A percentile compares a stretch with the other conserved stretches of the same genome.
Conservation (phyloP, 1,139 yeast genomes). For the Wickerhamomyces sp. region DNA sequence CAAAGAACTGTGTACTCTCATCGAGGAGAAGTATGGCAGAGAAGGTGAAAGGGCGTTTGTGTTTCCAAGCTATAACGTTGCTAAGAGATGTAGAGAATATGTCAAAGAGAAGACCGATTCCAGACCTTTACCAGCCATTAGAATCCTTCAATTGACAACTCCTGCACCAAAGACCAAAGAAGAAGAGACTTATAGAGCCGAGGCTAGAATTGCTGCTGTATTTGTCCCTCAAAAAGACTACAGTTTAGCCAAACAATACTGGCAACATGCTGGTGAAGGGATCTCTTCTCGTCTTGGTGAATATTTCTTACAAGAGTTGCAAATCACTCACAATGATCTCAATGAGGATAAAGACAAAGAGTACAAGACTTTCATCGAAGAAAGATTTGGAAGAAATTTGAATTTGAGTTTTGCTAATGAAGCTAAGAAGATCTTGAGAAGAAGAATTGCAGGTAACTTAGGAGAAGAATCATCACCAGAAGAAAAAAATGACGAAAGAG, state of each 20-base stretch:
- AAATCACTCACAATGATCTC: conserved; percentile 30
- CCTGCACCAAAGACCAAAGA: conserved; percentile 59
- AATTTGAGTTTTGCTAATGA: conserved; percentile 71
- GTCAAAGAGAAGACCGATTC: conserved; percentile 32
- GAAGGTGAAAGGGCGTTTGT: conserved; percentile 69
- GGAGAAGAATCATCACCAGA: conserved; percentile 37
- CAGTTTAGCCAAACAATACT: conserved; percentile 73
- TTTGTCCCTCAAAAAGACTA: conserved; percentile 57
- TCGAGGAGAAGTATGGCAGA: conserved; percentile 61
- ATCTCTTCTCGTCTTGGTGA: conserved; percentile 87
- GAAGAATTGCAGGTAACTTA: conserved; percentile 70
- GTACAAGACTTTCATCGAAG: conserved; percentile 71
- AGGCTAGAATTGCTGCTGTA: conserved; percentile 69
- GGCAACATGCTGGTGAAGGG: conserved; percentile 98
- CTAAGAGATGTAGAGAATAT: conserved; percentile 82
- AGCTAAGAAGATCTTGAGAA: conserved; percentile 69
- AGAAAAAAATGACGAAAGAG: conserved; percentile 12
- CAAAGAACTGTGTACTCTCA: conserved; percentile 50
- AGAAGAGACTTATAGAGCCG: conserved; percentile 55
- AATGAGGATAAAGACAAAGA: conserved; percentile 38
- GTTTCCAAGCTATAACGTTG: conserved; percentile 74
- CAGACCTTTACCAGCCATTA: conserved; percentile 39
- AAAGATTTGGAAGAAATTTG: conserved; percentile 84
- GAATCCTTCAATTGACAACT: conserved; percentile 78
- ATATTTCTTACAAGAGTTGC: conserved; percentile 64